Evolutionary conservation across 2,329 filamentous ascomycete species (phyloP).

Genomic region (Phymatotrichopsis omnivora): DNA sequence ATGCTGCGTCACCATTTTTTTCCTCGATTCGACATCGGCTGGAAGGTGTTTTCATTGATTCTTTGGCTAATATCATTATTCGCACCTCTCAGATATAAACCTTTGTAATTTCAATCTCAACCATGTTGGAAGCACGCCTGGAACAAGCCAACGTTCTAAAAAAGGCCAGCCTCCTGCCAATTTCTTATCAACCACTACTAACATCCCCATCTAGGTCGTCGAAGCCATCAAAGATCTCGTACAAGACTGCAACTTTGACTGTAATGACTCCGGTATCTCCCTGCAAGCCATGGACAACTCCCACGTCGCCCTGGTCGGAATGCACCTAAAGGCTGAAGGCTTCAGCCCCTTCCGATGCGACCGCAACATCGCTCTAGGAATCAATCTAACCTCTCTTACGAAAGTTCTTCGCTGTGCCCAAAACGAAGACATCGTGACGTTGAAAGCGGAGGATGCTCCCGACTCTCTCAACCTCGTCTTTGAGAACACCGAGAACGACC

Average conservation of each 20-base stretch:
- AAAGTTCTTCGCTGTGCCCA: constrained; percentile 94
- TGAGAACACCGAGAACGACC: constrained; percentile 77
- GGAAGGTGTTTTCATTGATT: no score
- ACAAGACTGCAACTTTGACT: constrained; percentile 99
- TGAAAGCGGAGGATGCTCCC: constrained; percentile 95
- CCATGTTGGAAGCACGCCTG: constrained; percentile 93
- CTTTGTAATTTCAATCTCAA: background rate
- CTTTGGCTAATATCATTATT: no score
- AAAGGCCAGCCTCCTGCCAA: constrained; percentile 48
- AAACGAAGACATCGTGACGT: constrained; percentile 85
- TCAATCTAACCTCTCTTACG: constrained; percentile 92
- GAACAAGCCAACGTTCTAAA: constrained; percentile 90
- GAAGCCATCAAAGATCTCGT: constrained; percentile 99
- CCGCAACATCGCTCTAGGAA: constrained; percentile 94
- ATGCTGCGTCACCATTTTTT: no score
- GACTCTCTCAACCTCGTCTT: constrained; percentile 94
- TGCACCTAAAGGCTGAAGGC: constrained; percentile 92
- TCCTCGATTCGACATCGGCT: no score
- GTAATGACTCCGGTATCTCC: constrained; percentile 97
- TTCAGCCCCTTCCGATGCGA: constrained; percentile 97
- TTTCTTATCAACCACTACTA: constrained; percentile 1
- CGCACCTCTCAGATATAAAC: no score
- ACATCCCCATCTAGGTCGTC: constrained; percentile 58
- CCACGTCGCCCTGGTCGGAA: constrained; percentile 95
- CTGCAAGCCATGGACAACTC: constrained; percentile 99